phyloP scores from a whole-genome alignment of 164 flowering plant genomes.

The Hamamelis virginiana region DNA sequence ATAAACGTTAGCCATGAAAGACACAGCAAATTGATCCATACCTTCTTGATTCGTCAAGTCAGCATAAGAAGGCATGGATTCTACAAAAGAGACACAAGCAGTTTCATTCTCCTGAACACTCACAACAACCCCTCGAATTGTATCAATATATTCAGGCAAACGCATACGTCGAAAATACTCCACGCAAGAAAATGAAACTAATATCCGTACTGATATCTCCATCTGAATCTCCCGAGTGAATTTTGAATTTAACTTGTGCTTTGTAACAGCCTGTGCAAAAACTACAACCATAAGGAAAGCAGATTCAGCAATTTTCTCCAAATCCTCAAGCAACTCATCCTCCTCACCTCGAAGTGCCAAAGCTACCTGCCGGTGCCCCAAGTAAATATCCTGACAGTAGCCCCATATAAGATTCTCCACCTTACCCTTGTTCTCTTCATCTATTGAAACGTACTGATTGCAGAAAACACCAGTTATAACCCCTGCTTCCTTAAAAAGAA shows the following conservation, averaged over 20 bases:
- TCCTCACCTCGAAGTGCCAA: slow-evolving; percentile 43
- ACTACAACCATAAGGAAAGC: slow-evolving; percentile 91
- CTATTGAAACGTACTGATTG: slow-evolving; percentile 63
- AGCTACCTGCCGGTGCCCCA: slow-evolving; percentile 49
- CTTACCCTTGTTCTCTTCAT: slow-evolving; percentile 49
- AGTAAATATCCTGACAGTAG: slow-evolving; percentile 65
- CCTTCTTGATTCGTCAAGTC: slow-evolving; percentile 62
- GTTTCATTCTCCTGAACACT: slow-evolving; percentile 66
- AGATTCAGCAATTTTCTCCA: slow-evolving; percentile 91
- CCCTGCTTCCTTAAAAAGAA: slow-evolving; percentile 85
- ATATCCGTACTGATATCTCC: slow-evolving; percentile 53
- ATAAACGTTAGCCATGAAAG: neutral
- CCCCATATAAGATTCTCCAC: slow-evolving; percentile 79
- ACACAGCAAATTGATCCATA: slow-evolving; percentile 19
- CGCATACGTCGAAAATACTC: slow-evolving; percentile 87
- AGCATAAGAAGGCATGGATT: slow-evolving; percentile 76
- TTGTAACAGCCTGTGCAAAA: slow-evolving; percentile 78
- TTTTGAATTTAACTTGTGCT: slow-evolving; percentile 56
- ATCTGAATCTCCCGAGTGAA: slow-evolving; percentile 38
- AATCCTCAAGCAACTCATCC: slow-evolving; percentile 46
- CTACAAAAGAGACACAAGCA: slow-evolving; percentile 63
- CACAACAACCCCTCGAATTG: slow-evolving; percentile 60
- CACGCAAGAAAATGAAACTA: slow-evolving; percentile 79
- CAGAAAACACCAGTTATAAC: slow-evolving; percentile 69
- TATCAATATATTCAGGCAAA: slow-evolving; percentile 83